Percentiles rank a stretch among this genome's conserved stretches.
Evolutionary conservation across 176 grass and related monocot genomes (phyloP).

Genomic region (Ensete ventricosum): DNA sequence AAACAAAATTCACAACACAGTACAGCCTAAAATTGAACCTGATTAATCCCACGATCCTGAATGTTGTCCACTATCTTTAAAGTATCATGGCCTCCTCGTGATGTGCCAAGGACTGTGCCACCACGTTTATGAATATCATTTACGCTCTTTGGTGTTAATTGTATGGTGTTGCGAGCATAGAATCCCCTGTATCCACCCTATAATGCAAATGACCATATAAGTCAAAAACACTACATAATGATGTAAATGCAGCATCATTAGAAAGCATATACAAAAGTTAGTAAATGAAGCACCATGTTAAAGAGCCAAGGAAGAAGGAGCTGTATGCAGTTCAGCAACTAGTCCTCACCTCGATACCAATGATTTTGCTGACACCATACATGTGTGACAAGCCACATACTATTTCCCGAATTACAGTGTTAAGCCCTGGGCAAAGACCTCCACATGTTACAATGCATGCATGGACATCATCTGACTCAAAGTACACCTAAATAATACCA

Average conservation of each 20-base stretch:
- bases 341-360: constrained; percentile 75
- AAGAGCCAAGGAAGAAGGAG: constrained; percentile 1
- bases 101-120: constrained; percentile 83
- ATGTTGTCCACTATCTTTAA: constrained; percentile 93
- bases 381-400: constrained; percentile 93
- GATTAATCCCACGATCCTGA: constrained; percentile 95
- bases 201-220: not conserved
- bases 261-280: not conserved
- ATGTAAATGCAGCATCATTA: constrained; percentile 15
- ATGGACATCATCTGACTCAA: constrained; percentile 68
- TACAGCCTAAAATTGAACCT: constrained; percentile 31
- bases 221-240: constrained; percentile 1
- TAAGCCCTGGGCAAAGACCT: constrained; percentile 94
- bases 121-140: constrained; percentile 96
- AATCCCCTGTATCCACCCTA: constrained; percentile 97
- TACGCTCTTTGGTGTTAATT: constrained; percentile 78
- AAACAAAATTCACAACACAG: not conserved
- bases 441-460: constrained; percentile 97
- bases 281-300: not conserved
- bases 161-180: constrained; percentile 84
- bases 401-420: constrained; percentile 94
- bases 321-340: constrained; percentile 10
- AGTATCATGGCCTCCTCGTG: constrained; percentile 91
- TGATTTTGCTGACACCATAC: constrained; percentile 60
- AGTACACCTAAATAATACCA: constrained; percentile 53